Evolutionary conservation across 2,329 filamentous ascomycete genomes (phyloP).

Genomic region (Pestalotiopsis sp.): DNA sequence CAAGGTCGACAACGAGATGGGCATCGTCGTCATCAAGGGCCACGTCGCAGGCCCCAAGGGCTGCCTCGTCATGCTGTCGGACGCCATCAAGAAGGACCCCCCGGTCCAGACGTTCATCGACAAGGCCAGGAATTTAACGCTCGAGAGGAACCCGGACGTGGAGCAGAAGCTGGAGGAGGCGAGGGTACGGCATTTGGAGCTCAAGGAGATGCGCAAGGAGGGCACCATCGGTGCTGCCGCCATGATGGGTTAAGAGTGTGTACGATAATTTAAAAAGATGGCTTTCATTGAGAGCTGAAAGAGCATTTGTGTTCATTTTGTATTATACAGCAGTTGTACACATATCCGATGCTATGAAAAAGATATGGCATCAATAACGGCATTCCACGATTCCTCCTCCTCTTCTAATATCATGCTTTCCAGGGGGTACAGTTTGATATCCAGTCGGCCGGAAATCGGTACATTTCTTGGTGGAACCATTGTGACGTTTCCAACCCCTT

Average conservation of each 20-base stretch:
- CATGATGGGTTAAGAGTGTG: slow-evolving; percentile 19
- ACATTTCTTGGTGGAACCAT: background rate
- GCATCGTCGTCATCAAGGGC: slow-evolving; percentile 86
- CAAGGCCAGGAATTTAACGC: slow-evolving; percentile 44
- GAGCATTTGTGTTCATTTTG: slow-evolving; percentile 16
- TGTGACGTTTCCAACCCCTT: background rate
- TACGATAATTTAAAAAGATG: slow-evolving; percentile 1
- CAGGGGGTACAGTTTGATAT: background rate
- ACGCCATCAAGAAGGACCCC: slow-evolving; percentile 82
- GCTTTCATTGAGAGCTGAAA: slow-evolving; percentile 4
- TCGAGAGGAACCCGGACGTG: slow-evolving; percentile 50
- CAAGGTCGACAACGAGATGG: slow-evolving; percentile 83
- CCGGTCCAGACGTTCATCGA: slow-evolving; percentile 53
- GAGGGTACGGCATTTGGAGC: slow-evolving; percentile 52
- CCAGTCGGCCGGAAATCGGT: background rate
- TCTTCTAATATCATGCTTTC: background rate
- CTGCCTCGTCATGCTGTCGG: slow-evolving; percentile 81
- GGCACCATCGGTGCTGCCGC: slow-evolving; percentile 40
- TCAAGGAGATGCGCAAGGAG: slow-evolving; percentile 53
- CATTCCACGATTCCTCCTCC: slow-evolving; percentile 3
- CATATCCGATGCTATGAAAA: slow-evolving; percentile 15
- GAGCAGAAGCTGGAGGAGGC: slow-evolving; percentile 51
- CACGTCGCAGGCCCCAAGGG: slow-evolving; percentile 88
- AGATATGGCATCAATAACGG: background rate
- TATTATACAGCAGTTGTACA: slow-evolving; percentile 35